phyloP scores from a whole-genome alignment of 1,284 basidiomycete genomes.

The Ganoderma multipileum region DNA sequence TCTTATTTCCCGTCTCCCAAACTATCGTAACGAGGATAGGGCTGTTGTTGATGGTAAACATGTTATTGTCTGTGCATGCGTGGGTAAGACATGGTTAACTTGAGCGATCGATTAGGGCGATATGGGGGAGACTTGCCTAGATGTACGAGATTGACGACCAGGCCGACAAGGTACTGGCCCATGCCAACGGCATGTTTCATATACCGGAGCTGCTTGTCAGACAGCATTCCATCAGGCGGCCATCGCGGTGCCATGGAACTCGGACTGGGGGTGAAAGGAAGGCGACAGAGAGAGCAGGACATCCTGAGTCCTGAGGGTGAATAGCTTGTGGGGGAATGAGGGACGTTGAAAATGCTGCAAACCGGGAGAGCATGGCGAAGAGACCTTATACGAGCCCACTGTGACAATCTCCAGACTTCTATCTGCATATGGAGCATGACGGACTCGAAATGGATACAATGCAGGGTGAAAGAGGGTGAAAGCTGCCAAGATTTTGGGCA shows the following conservation, averaged over 20 bases:
- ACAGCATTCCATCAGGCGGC: constrained; percentile 30
- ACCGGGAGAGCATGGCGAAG: not conserved
- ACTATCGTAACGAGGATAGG: constrained; percentile 12
- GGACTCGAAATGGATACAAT: not conserved
- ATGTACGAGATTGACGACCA: constrained; percentile 14
- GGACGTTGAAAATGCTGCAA: not conserved
- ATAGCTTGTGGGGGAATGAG: not conserved
- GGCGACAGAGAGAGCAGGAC: constrained; percentile 37
- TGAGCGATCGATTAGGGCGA: not conserved
- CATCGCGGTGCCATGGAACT: constrained; percentile 25
- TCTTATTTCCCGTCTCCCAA: constrained; percentile 24
- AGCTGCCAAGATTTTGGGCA: not conserved
- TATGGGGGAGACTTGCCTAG: constrained; percentile 9
- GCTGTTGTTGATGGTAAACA: constrained; percentile 13
- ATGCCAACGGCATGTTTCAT: constrained; percentile 28
- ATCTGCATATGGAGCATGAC: not conserved
- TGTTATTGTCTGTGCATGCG: constrained; percentile 20
- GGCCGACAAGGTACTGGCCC: constrained; percentile 24
- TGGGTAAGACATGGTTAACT: not conserved
- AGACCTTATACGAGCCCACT: not conserved
- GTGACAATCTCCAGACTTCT: not conserved
- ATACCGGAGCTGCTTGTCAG: constrained; percentile 29
- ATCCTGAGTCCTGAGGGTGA: constrained; percentile 17
- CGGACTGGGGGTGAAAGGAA: constrained; percentile 35
- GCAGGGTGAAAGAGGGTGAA: not conserved